These are phyloP conservation scores for Tarenaya hassleriana DNA, from an alignment of 345 rosid species.

Conservation along the genomic window DNA sequence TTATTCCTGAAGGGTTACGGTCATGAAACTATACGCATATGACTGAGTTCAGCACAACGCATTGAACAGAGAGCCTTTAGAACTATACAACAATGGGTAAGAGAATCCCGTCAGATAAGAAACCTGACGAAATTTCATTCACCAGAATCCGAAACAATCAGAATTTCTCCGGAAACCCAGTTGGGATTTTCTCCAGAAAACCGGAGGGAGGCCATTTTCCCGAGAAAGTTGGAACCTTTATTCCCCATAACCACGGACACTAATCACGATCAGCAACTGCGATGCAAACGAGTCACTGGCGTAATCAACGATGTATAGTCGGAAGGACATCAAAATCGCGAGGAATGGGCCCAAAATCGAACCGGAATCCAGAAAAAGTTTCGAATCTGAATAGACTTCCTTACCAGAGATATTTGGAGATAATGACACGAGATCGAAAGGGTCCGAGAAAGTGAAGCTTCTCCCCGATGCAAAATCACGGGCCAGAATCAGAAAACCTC, in stretches of 20 bases:
- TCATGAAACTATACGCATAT: no score
- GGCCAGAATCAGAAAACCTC: constrained; percentile 18
- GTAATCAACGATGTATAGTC: not conserved
- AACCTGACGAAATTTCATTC: no score
- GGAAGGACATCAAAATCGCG: constrained; percentile 1
- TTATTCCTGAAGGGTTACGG: no score
- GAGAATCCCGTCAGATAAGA: no score
- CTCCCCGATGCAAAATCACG: constrained; percentile 14
- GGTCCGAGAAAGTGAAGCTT: constrained; percentile 24
- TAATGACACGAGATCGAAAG: constrained; percentile 1
- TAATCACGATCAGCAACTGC: not conserved
- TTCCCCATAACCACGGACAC: constrained; percentile 3
- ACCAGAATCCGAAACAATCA: no score
- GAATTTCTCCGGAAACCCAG: no score
- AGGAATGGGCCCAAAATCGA: not conserved
- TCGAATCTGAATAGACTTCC: constrained; percentile 14
- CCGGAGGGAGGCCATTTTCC: no score
- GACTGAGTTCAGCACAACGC: no score
- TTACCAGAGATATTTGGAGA: constrained; percentile 23
- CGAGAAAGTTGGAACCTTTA: constrained; percentile 18
- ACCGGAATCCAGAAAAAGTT: not conserved
- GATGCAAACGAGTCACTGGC: constrained; percentile 1
- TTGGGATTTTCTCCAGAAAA: no score
- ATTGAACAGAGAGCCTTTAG: no score
- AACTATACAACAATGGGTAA: no score